Percentiles rank a stretch among this genome's conserved stretches.
These are phyloP conservation scores for Colletotrichum trifolii DNA, from an alignment of 2,329 filamentous ascomycete species.

Conservation along the genomic window DNA sequence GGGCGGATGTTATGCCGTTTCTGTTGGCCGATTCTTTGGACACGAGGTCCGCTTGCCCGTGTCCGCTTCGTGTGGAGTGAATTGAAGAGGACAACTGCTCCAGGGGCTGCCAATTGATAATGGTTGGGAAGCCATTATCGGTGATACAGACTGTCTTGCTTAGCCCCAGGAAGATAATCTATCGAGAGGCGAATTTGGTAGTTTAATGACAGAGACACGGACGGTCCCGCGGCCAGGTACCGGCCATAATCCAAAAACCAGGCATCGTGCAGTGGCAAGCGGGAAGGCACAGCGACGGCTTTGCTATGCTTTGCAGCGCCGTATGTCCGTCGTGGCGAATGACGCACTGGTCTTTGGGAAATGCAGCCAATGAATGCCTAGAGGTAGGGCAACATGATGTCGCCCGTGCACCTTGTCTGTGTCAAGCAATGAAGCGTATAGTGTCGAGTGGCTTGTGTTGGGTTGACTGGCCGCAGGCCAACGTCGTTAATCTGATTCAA, in stretches of 20 bases:
- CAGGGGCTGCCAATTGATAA: too few relatives aligned
- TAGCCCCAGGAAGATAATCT: background rate
- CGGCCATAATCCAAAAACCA: too few relatives aligned
- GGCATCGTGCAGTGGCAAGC: too few relatives aligned
- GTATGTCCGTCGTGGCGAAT: conserved; percentile 5
- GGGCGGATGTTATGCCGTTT: too few relatives aligned
- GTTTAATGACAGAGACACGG: conserved; percentile 7
- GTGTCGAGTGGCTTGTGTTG: conserved; percentile 18
- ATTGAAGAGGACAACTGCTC: too few relatives aligned
- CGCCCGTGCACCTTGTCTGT: background rate
- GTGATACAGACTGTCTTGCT: too few relatives aligned
- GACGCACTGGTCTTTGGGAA: conserved; percentile 7
- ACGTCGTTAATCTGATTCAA: conserved; percentile 23
- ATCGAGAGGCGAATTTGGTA: conserved; percentile 4
- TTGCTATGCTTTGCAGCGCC: background rate
- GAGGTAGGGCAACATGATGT: background rate
- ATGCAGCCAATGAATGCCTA: background rate
- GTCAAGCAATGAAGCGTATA: conserved; percentile 8
- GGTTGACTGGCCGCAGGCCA: conserved; percentile 8
- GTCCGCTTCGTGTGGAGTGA: too few relatives aligned
- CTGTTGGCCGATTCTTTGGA: too few relatives aligned
- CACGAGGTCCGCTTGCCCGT: too few relatives aligned
- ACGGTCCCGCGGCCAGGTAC: background rate
- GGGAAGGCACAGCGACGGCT: background rate
- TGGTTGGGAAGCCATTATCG: too few relatives aligned